phyloP scores from a whole-genome alignment of 1,284 basidiomycete species.

The Vanrija sp. region DNA sequence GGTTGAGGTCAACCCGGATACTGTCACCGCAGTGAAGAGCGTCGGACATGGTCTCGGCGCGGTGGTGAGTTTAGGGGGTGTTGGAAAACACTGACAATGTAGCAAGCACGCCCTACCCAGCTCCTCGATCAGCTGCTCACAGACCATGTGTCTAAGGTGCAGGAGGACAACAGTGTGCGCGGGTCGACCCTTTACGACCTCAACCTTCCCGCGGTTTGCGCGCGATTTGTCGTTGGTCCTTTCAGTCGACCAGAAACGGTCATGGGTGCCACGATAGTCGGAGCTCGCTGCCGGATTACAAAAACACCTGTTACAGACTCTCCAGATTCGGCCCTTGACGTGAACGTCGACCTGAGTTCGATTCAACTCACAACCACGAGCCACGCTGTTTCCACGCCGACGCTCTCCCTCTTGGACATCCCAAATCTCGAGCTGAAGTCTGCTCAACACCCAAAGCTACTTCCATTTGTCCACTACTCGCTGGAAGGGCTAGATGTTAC shows the following conservation, averaged over 20 bases:
- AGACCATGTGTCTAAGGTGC: conserved; percentile 5
- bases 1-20: conserved; percentile 12
- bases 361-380: too few relatives aligned
- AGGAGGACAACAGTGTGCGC: background rate
- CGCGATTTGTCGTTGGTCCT: conserved; percentile 7
- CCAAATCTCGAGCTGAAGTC: conserved; percentile 1
- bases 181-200: conserved; percentile 11
- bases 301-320: too few relatives aligned
- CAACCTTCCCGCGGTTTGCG: conserved; percentile 5
- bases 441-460: background rate
- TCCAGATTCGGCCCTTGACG: too few relatives aligned
- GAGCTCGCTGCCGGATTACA: too few relatives aligned
- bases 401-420: conserved; percentile 11
- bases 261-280: too few relatives aligned
- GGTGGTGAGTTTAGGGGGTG: background rate
- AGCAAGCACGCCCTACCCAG: background rate
- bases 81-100: background rate
- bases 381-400: too few relatives aligned
- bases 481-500: conserved; percentile 1
- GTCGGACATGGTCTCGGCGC: conserved; percentile 1
- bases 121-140: conserved; percentile 13
- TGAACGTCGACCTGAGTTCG: too few relatives aligned
- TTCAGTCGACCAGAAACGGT: conserved; percentile 2
- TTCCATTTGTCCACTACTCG: conserved; percentile 3
- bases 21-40: background rate